Percentiles rank a stretch among this genome's conserved stretches.
Evolutionary conservation across 1,284 basidiomycete species (phyloP).

Genomic region (Thecaphora frezii): DNA sequence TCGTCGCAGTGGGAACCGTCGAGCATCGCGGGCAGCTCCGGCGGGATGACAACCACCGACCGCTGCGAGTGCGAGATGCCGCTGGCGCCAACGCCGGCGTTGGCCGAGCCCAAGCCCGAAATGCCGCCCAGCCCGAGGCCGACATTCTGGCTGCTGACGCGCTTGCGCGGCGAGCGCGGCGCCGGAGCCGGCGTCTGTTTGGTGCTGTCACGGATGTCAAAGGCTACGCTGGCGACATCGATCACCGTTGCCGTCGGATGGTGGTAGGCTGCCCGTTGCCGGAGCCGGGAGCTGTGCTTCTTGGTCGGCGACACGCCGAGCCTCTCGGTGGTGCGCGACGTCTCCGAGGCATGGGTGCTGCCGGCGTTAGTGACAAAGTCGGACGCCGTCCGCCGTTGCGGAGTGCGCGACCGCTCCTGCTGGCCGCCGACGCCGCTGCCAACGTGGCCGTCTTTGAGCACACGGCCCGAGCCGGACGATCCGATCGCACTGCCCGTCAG

Average conservation of each 20-base stretch:
- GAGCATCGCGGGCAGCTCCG: conserved; percentile 68
- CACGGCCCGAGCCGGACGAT: conserved; percentile 16
- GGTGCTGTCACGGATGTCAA: conserved; percentile 16
- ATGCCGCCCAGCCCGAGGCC: background rate
- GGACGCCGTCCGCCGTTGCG: conserved; percentile 5
- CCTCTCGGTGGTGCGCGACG: background rate
- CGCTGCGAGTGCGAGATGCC: conserved; percentile 4
- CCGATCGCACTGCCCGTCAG: conserved; percentile 24
- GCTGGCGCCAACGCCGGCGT: conserved; percentile 3
- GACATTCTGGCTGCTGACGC: conserved; percentile 8
- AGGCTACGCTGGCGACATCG: conserved; percentile 46
- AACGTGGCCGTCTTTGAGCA: conserved; percentile 29
- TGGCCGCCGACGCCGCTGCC: conserved; percentile 17
- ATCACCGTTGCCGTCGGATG: conserved; percentile 48
- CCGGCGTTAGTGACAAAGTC: conserved; percentile 1
- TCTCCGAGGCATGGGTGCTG: background rate
- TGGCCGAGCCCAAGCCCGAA: background rate
- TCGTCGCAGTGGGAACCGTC: conserved; percentile 89
- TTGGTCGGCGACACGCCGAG: conserved; percentile 31
- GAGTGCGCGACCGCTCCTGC: background rate
- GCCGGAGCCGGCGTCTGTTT: background rate
- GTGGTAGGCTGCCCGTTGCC: conserved; percentile 19
- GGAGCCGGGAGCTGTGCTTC: conserved; percentile 4
- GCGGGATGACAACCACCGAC: conserved; percentile 17
- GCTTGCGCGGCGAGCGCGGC: conserved; percentile 23